Base-by-base conservation (phyloP, 345 rosid species). In the Gossypioides kirkii region DNA sequence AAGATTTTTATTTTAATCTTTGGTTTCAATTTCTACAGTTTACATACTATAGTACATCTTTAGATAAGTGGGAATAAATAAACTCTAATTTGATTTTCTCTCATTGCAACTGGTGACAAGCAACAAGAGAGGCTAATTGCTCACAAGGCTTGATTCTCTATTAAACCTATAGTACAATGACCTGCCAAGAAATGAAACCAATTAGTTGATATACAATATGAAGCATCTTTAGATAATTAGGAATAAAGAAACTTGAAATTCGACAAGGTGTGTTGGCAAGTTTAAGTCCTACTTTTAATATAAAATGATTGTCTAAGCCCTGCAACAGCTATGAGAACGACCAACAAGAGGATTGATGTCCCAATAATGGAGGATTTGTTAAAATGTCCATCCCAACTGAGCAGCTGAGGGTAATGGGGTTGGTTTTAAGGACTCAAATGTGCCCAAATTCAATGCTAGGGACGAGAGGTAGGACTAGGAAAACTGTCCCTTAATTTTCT, bases 371-470 rank as follows among this genome's bases (percentile, higher is more conserved):
- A 50, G 64, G 42, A 17, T 59, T 36, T n/a, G 23, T 38, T 54
- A 23, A 72, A 18, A 50, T 18, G 74, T 52, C 70, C 70, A 70
- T 52, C 70, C 70, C 41, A 38, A 38, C 43, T 38, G 50, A 17
- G 6, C 32, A 71, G 46, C 22, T 36, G 49, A 71, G 65, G 71
- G 52, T 43, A 62, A 65, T 3, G 59, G 73, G 50, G 43, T 55
- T 10, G 61, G 53, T 36, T 36, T 50, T 53, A 22, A 16, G 61
- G 73, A 59, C 22, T 11, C 68, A 59, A 59, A 38, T 32, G 3
- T 20, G 76, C 61, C 72, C 59, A 64, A 63, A 36, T 65, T 38
- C 72, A 56, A 17, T 64, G 75, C 52, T 45, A 46, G 42, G 32
- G 42, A 12, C 32, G 10, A 28, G 16, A 10, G 25, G 53, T 42